Conservation (phyloP, 1,284 basidiomycete genomes). For the Pseudozyma pruni region DNA sequence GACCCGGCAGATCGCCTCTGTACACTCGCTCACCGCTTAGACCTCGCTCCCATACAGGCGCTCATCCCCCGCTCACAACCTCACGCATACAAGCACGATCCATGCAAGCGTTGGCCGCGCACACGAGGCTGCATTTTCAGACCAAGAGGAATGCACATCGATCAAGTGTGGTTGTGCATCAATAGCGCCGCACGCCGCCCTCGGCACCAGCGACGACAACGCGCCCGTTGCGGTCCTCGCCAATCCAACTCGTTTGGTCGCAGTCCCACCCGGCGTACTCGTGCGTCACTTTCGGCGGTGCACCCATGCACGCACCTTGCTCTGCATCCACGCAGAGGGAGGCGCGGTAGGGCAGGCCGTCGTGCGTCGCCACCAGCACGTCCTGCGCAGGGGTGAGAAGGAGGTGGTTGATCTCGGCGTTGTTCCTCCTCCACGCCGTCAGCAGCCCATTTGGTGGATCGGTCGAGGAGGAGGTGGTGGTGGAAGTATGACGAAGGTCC, state of each 20-base stretch:
- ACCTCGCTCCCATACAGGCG: too few species aligned
- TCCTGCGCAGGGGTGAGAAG: conserved; percentile 4
- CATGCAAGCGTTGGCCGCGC: too few species aligned
- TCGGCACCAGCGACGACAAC: conserved; percentile 50
- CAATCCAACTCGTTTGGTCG: conserved; percentile 40
- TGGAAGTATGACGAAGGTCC: conserved; percentile 71
- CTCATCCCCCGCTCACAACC: too few species aligned
- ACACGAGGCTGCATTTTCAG: too few species aligned
- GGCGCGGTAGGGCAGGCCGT: conserved; percentile 55
- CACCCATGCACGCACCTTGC: conserved; percentile 3
- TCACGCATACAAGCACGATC: too few species aligned
- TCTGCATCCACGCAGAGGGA: background rate
- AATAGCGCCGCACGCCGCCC: conserved; percentile 38
- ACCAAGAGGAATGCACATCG: too few species aligned
- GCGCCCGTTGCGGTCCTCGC: conserved; percentile 17
- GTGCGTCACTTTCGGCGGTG: conserved; percentile 14
- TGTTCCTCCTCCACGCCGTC: conserved; percentile 33
- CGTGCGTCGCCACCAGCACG: conserved; percentile 48
- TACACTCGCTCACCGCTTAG: too few species aligned
- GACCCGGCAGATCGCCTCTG: background rate
- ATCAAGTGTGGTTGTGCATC: too few species aligned
- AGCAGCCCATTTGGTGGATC: conserved; percentile 17
- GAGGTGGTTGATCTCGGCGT: conserved; percentile 20
- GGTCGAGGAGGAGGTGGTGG: background rate
- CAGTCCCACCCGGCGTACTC: conserved; percentile 61